Conservation (phyloP, 2,329 filamentous ascomycete genomes). For the Penicillium sp. region DNA sequence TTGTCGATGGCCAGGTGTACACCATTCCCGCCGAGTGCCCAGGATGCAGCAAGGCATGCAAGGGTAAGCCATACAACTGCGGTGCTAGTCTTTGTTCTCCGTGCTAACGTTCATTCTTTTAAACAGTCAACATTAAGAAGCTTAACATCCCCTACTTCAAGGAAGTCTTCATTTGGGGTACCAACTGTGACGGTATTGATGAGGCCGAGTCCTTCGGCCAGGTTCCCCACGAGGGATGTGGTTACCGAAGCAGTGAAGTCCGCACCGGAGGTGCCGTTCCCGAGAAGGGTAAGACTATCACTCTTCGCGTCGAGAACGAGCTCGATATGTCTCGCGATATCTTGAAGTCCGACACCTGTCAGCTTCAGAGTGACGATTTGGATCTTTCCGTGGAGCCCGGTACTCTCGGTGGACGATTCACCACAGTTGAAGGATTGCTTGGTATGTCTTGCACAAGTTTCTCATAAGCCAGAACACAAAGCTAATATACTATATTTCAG, state of each 20-base stretch:
- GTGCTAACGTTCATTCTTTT: background rate
- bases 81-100: background rate
- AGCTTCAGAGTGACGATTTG: conserved; percentile 82
- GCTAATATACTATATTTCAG: conserved; percentile 59
- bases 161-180: conserved; percentile 94
- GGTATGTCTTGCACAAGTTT: background rate
- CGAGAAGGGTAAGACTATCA: conserved; percentile 80
- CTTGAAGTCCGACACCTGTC: conserved; percentile 92
- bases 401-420: conserved; percentile 93
- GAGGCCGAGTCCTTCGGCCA: background rate
- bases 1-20: conserved; percentile 90
- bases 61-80: background rate
- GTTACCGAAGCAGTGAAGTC: conserved; percentile 94
- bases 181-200: conserved; percentile 64
- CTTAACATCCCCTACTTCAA: conserved; percentile 98
- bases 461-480: background rate
- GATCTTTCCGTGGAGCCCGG: conserved; percentile 67
- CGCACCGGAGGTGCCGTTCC: conserved; percentile 96
- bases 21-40: conserved; percentile 89
- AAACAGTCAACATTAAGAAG: conserved; percentile 63
- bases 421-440: conserved; percentile 77
- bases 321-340: conserved; percentile 88
- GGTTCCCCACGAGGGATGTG: conserved; percentile 55
- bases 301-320: conserved; percentile 66
- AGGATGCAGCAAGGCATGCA: conserved; percentile 90